Conservation (phyloP, 257 asterid genomes). For the Solanum clarkiae region DNA sequence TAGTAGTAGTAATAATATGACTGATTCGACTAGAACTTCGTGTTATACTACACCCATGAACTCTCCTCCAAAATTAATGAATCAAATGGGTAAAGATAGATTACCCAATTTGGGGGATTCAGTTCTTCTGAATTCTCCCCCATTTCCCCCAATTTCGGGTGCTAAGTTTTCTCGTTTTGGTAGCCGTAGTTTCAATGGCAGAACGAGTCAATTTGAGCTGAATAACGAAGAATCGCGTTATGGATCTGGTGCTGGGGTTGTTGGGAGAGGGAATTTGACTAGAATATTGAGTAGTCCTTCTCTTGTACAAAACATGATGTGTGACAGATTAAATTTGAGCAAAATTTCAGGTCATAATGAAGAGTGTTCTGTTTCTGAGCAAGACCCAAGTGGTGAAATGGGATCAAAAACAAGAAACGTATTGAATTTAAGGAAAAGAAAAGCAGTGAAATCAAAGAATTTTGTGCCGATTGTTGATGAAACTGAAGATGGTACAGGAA, state of each 20-base stretch:
- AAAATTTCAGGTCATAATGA: constrained; percentile 1
- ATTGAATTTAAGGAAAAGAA: constrained; percentile 54
- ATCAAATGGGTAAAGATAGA: not conserved
- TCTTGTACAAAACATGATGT: constrained; percentile 18
- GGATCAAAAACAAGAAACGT: constrained; percentile 31
- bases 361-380: constrained; percentile 28
- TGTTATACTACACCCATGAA: constrained; percentile 18
- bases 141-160: constrained; percentile 29
- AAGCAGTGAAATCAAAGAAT: constrained; percentile 32
- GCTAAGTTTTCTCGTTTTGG: constrained; percentile 82
- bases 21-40: not conserved
- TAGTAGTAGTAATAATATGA: not conserved
- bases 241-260: constrained; percentile 21
- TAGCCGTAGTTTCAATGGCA: constrained; percentile 59
- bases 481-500: constrained; percentile 1
- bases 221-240: constrained; percentile 10
- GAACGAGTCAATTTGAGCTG: constrained; percentile 18
- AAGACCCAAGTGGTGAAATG: constrained; percentile 33
- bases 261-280: constrained; percentile 22
- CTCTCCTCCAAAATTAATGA: constrained; percentile 34
- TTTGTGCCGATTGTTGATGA: constrained; percentile 12
- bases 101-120: constrained; percentile 19
- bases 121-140: constrained; percentile 19
- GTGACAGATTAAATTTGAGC: constrained; percentile 15
- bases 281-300: constrained; percentile 61